Conservation (phyloP, 805 yeast genomes). For the Saccharomycopsis lassenensis region DNA sequence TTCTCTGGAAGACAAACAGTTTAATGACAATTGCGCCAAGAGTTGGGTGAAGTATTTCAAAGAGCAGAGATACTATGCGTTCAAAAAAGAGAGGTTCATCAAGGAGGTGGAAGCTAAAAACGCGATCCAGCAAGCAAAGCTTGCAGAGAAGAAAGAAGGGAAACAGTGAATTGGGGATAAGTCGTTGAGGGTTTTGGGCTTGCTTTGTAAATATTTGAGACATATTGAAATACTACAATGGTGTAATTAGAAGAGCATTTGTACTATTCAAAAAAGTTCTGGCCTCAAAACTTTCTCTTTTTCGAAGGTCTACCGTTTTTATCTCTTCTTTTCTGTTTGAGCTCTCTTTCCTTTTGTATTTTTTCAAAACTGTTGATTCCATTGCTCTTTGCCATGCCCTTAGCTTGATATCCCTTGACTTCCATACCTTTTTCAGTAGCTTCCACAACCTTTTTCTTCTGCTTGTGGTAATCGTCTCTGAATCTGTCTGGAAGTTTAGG, state of each 20-base stretch:
- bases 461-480: conserved; percentile 77
- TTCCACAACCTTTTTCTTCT: conserved; percentile 68
- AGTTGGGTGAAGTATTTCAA: conserved; percentile 89
- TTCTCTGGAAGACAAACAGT: conserved; percentile 41
- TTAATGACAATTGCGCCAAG: conserved; percentile 66
- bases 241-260: too few species aligned
- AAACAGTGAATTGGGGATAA: too few species aligned
- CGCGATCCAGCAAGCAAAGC: too few species aligned
- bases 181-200: too few species aligned
- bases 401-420: conserved; percentile 53
- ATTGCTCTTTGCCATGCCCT: conserved; percentile 25
- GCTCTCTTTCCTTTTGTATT: conserved; percentile 65
- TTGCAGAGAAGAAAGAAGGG: too few species aligned
- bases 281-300: conserved; percentile 26
- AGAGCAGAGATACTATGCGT: conserved; percentile 74
- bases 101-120: conserved; percentile 63
- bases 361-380: conserved; percentile 64
- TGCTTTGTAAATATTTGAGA: too few species aligned
- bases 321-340: conserved; percentile 59
- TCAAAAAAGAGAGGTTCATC: conserved; percentile 55
- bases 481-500: conserved; percentile 87
- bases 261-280: too few species aligned
- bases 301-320: conserved; percentile 77
- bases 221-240: too few species aligned
- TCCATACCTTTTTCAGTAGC: conserved; percentile 67